phyloP scores from a whole-genome alignment of 1,139 yeast species.

The Petasospora rhodanensis region DNA sequence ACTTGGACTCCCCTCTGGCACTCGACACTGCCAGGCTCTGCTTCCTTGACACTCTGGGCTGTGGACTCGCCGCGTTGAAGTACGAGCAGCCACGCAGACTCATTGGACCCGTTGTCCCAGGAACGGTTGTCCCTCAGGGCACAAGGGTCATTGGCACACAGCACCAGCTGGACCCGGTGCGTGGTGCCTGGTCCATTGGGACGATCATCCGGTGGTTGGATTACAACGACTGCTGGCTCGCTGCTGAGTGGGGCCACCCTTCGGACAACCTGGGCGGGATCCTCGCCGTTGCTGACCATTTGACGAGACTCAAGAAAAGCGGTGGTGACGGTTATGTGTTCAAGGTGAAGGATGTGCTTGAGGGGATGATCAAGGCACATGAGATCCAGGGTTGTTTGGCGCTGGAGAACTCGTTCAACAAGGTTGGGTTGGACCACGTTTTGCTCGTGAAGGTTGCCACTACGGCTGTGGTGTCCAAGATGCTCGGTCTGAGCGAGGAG shows the following conservation, averaged over 20 bases:
- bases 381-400: constrained; percentile 58
- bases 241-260: constrained; percentile 67
- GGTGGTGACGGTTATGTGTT: constrained; percentile 37
- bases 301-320: constrained; percentile 43
- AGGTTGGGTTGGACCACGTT: constrained; percentile 59
- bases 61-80: constrained; percentile 57
- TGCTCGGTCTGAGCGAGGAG: constrained; percentile 43
- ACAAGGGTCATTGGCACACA: constrained; percentile 49
- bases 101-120: constrained; percentile 53
- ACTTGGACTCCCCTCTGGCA: constrained; percentile 43
- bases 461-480: constrained; percentile 52
- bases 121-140: constrained; percentile 50
- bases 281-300: constrained; percentile 53
- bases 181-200: constrained; percentile 55
- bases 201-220: constrained; percentile 56
- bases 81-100: constrained; percentile 45
- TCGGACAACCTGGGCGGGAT: constrained; percentile 57
- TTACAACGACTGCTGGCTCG: constrained; percentile 59
- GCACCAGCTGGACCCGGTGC: constrained; percentile 47
- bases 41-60: constrained; percentile 51
- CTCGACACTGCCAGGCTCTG: constrained; percentile 50
- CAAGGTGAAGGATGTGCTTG: constrained; percentile 46
- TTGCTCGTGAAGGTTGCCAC: constrained; percentile 57
- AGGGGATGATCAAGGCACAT: constrained; percentile 56
- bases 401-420: constrained; percentile 53